Conservation (phyloP, 163 green algal genomes). For the Chlamydomonas reinhardtii region DNA sequence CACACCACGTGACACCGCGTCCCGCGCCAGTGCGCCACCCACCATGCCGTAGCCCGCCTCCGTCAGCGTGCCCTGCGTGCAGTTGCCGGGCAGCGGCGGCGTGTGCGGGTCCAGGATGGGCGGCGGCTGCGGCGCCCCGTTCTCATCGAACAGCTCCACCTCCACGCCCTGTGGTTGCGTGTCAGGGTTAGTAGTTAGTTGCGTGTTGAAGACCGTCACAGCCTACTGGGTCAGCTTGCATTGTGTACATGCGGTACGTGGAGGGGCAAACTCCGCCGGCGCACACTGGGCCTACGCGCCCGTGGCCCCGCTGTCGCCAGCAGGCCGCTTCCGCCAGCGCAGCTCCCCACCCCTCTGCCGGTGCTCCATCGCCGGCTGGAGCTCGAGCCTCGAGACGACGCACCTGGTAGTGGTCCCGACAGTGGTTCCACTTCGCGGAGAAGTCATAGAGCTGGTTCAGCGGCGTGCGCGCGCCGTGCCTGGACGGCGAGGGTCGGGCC, state of each 20-base stretch:
- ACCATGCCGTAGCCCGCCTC: slow-evolving; percentile 45
- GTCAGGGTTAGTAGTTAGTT: too few species aligned
- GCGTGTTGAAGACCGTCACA: too few species aligned
- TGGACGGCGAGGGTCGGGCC: not conserved
- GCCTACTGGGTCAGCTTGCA: too few species aligned
- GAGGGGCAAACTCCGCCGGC: too few species aligned
- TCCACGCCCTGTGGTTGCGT: slow-evolving; percentile 26
- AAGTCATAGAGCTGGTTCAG: slow-evolving; percentile 40
- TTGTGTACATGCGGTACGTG: too few species aligned
- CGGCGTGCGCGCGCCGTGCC: slow-evolving; percentile 36
- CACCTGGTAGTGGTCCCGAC: slow-evolving; percentile 36
- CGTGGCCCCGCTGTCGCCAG: too few species aligned
- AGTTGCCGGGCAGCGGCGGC: slow-evolving; percentile 29
- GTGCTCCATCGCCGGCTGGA: too few species aligned
- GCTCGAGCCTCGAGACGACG: too few species aligned
- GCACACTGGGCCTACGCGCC: too few species aligned
- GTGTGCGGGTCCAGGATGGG: slow-evolving; percentile 22
- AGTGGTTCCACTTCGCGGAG: slow-evolving; percentile 23
- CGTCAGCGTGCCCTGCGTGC: slow-evolving; percentile 49
- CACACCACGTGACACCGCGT: too few species aligned
- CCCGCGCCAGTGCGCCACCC: not conserved
- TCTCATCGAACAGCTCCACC: slow-evolving; percentile 33
- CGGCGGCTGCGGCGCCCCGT: not conserved
- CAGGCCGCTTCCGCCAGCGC: too few species aligned
- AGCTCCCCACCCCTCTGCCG: too few species aligned